These are phyloP conservation scores for Astrothelium subdiscretum DNA, from an alignment of 495 filamentous ascomycete genomes.

Conservation along the genomic window DNA sequence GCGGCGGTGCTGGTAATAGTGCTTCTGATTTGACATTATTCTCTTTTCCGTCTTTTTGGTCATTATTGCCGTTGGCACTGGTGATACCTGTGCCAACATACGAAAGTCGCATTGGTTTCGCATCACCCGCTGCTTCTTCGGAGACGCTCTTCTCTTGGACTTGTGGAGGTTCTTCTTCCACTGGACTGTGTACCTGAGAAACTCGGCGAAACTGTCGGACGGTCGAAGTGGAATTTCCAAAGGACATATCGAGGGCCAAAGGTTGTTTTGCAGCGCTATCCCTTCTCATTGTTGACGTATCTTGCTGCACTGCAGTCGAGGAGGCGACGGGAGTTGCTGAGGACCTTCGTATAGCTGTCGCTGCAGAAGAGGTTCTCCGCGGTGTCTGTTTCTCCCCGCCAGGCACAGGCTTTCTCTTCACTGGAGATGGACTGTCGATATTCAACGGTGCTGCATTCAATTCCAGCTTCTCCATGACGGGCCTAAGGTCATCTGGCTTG, in stretches of 20 bases:
- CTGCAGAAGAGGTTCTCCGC: slow-evolving; percentile 27
- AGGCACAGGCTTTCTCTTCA: neutral
- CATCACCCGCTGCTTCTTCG: neutral
- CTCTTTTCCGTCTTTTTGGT: neutral
- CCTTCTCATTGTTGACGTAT: slow-evolving; percentile 6
- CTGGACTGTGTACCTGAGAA: slow-evolving; percentile 29
- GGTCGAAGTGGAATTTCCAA: slow-evolving; percentile 82
- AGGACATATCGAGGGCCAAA: slow-evolving; percentile 71
- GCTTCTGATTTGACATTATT: neutral
- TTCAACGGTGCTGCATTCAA: slow-evolving; percentile 33
- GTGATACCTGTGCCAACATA: neutral
- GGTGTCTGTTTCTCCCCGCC: slow-evolving; percentile 31
- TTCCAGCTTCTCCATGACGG: slow-evolving; percentile 43
- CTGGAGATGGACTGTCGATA: neutral
- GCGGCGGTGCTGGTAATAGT: neutral
- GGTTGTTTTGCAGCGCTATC: slow-evolving; percentile 50
- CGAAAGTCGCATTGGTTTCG: neutral
- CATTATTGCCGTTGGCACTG: neutral
- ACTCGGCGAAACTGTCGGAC: slow-evolving; percentile 83
- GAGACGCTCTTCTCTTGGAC: neutral
- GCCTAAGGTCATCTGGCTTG: neutral
- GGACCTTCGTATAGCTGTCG: slow-evolving; percentile 19
- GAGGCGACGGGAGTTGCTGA: slow-evolving; percentile 28
- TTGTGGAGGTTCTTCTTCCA: neutral
- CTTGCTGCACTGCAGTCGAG: slow-evolving; percentile 30